phyloP scores from a whole-genome alignment of 345 rosid genomes.

The Anastatica hierochuntica region DNA sequence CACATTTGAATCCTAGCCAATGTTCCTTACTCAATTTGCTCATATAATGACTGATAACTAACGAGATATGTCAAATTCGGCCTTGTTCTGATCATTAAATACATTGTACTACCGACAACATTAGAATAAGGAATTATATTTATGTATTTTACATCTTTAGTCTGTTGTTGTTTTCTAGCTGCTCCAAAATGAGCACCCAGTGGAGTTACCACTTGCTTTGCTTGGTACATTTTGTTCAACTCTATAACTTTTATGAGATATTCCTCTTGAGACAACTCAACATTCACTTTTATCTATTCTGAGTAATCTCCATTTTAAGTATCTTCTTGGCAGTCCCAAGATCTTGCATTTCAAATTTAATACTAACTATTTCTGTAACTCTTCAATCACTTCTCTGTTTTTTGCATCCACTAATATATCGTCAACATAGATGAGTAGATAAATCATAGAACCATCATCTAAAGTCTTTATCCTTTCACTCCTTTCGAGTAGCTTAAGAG shows the following conservation, averaged over 20 bases:
- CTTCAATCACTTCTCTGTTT: too few relatives aligned
- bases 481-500: too few relatives aligned
- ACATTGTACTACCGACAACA: not conserved
- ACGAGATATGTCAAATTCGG: not conserved
- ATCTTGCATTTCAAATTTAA: not conserved
- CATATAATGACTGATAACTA: not conserved
- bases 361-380: too few relatives aligned
- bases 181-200: not conserved
- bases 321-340: too few relatives aligned
- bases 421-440: too few relatives aligned
- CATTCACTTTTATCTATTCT: too few relatives aligned
- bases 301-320: too few relatives aligned
- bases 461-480: too few relatives aligned
- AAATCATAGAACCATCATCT: too few relatives aligned
- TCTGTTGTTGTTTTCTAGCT: not conserved
- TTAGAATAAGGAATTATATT: not conserved
- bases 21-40: not conserved
- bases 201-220: not conserved
- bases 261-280: not conserved
- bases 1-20: not conserved
- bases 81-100: not conserved
- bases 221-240: too few relatives aligned
- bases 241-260: not conserved
- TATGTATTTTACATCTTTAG: too few relatives aligned
- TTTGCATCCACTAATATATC: too few relatives aligned